Percentiles rank a stretch among this genome's conserved stretches.
phyloP scores from a whole-genome alignment of 2,329 filamentous ascomycete species.

The Aspergillus sergii region DNA sequence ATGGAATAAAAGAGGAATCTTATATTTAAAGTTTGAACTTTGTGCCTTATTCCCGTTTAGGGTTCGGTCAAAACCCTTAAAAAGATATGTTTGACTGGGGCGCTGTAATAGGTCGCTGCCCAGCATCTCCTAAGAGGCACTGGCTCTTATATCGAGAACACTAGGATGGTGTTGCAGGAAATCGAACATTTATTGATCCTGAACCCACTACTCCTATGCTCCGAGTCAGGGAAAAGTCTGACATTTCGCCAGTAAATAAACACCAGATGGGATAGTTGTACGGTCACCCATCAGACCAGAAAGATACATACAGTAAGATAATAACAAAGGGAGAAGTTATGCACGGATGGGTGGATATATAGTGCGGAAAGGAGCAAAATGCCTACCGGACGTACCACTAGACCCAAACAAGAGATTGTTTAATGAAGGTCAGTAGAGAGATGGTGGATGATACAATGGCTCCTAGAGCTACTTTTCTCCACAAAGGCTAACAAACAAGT shows the following conservation, averaged over 20 bases:
- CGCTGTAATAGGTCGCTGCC: neutral
- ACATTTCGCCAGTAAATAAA: neutral
- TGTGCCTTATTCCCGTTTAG: neutral
- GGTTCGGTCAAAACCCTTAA: neutral
- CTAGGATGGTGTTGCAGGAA: neutral
- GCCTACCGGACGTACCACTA: neutral
- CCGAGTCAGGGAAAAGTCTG: neutral
- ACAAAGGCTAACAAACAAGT: neutral
- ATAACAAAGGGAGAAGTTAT: neutral
- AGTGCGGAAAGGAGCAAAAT: neutral
- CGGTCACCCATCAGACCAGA: conserved; percentile 2
- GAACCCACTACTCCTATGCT: neutral
- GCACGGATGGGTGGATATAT: neutral
- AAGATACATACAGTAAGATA: conserved; percentile 3
- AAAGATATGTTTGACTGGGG: neutral
- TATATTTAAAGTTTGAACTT: neutral
- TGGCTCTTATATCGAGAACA: neutral
- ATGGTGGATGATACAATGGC: neutral
- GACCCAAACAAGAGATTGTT: neutral
- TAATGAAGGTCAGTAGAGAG: neutral
- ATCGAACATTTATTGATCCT: neutral
- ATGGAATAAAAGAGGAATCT: neutral
- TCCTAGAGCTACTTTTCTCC: neutral
- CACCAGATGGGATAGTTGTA: neutral
- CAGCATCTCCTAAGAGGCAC: neutral